phyloP scores from a whole-genome alignment of 2,329 filamentous ascomycete species.

The Dactylella cylindrospora region DNA sequence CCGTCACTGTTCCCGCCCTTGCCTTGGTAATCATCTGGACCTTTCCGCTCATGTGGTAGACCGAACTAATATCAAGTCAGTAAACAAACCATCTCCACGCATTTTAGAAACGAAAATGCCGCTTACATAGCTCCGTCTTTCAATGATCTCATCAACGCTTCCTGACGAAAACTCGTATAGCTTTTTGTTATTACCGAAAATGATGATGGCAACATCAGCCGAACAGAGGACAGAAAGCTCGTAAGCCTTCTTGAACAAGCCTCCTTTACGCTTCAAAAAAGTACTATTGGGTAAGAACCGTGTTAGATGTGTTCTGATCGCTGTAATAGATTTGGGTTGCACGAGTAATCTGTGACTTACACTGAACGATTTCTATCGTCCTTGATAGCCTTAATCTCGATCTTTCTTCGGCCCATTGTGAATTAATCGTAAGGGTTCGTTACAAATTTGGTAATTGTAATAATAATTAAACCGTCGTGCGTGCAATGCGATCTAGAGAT shows the following conservation, averaged over 20 bases:
- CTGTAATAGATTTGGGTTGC: neutral
- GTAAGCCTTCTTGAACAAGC: slow-evolving; percentile 98
- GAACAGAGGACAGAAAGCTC: slow-evolving; percentile 97
- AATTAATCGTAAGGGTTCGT: neutral
- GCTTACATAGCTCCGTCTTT: slow-evolving; percentile 86
- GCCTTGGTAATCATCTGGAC: slow-evolving; percentile 85
- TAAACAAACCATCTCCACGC: slow-evolving; percentile 2
- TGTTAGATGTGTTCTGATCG: neutral
- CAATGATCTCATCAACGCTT: slow-evolving; percentile 88
- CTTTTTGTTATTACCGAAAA: slow-evolving; percentile 98
- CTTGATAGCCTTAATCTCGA: slow-evolving; percentile 99
- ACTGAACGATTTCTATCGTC: slow-evolving; percentile 97
- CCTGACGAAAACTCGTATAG: slow-evolving; percentile 95
- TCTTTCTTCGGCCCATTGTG: slow-evolving; percentile 94
- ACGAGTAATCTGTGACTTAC: slow-evolving; percentile 61
- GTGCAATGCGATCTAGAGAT: neutral
- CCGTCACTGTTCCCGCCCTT: slow-evolving; percentile 71
- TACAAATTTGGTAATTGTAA: neutral
- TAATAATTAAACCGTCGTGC: neutral
- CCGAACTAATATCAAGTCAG: slow-evolving; percentile 67
- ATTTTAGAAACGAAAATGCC: slow-evolving; percentile 1
- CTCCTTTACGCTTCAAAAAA: slow-evolving; percentile 96
- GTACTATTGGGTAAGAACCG: slow-evolving; percentile 62
- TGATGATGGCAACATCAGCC: slow-evolving; percentile 97
- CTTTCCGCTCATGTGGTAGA: slow-evolving; percentile 92